Evolutionary conservation across 2,329 filamentous ascomycete genomes (phyloP).

Genomic region (Aaosphaeria pasadenensis): DNA sequence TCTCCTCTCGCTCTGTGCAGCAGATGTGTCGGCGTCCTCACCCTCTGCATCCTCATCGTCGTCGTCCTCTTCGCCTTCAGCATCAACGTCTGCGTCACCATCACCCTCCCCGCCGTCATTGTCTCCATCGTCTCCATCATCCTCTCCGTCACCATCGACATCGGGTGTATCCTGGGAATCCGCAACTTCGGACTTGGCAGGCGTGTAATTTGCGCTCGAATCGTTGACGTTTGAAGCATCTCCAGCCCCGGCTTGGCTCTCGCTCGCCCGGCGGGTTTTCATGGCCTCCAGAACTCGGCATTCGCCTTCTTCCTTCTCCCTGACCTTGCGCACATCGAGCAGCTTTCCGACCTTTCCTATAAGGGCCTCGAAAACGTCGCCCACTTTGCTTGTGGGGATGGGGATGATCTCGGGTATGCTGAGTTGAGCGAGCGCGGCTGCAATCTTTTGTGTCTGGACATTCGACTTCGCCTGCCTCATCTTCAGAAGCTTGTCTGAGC

Average conservation of each 20-base stretch:
- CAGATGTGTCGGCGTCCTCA: conserved; percentile 24
- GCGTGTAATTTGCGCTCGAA: conserved; percentile 7
- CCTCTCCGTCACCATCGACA: conserved; percentile 54
- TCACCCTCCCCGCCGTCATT: conserved; percentile 50
- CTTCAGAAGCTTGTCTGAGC: conserved; percentile 77
- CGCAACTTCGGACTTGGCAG: conserved; percentile 10
- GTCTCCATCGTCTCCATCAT: conserved; percentile 21
- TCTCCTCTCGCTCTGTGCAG: conserved; percentile 18
- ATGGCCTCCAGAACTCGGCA: conserved; percentile 39
- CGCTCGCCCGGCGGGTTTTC: conserved; percentile 23
- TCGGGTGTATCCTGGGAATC: conserved; percentile 38
- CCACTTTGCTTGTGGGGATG: conserved; percentile 72
- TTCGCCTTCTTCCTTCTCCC: conserved; percentile 74
- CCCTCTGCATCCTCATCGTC: conserved; percentile 26
- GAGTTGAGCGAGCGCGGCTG: conserved; percentile 67
- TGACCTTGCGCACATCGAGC: conserved; percentile 70
- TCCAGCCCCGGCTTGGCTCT: conserved; percentile 11
- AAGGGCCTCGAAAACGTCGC: conserved; percentile 68
- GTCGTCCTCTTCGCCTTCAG: conserved; percentile 15
- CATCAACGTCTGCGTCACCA: conserved; percentile 22
- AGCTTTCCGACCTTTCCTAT: conserved; percentile 66
- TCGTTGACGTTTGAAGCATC: conserved; percentile 23
- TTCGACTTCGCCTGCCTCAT: conserved; percentile 74
- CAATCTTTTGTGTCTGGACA: conserved; percentile 73
- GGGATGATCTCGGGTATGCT: conserved; percentile 67